These are phyloP conservation scores for Chalciporus piperatus DNA, from an alignment of 768 basidiomycete genomes.

Conservation along the genomic window DNA sequence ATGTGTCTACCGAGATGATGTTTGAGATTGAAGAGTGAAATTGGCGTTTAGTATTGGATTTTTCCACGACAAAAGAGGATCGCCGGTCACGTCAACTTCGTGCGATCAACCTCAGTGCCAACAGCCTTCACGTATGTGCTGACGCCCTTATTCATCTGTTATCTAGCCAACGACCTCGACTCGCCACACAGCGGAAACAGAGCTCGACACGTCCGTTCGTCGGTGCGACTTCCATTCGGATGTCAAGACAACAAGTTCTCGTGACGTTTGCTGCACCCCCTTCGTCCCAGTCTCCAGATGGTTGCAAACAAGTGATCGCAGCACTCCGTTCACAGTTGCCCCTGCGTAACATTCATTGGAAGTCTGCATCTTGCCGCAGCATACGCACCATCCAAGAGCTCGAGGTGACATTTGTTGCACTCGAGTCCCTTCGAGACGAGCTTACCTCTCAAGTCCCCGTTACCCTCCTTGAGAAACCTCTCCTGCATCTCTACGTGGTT, in stretches of 20 bases:
- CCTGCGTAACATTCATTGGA: constrained; percentile 92
- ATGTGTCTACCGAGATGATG: neutral
- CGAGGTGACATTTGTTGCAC: constrained; percentile 66
- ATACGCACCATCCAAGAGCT: constrained; percentile 88
- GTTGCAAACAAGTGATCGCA: constrained; percentile 67
- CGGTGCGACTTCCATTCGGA: constrained; percentile 5
- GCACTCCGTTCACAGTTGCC: constrained; percentile 75
- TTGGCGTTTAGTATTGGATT: neutral
- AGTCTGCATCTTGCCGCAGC: constrained; percentile 63
- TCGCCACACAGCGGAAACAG: neutral
- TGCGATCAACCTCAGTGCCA: too few relatives aligned
- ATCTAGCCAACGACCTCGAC: neutral
- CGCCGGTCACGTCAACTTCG: neutral
- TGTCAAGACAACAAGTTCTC: constrained; percentile 52
- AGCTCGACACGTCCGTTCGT: neutral
- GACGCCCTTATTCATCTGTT: neutral
- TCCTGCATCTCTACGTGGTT: constrained; percentile 84
- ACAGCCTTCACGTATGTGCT: too few relatives aligned
- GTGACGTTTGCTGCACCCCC: constrained; percentile 67
- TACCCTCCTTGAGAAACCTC: constrained; percentile 79
- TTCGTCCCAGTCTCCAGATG: constrained; percentile 63
- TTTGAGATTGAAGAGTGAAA: too few relatives aligned
- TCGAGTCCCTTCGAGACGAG: constrained; percentile 70
- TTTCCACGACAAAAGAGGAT: too few relatives aligned
- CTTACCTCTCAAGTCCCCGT: constrained; percentile 71